These are phyloP conservation scores for Triticum monococcum DNA, from an alignment of 176 grass and related monocot genomes.

Conservation along the genomic window DNA sequence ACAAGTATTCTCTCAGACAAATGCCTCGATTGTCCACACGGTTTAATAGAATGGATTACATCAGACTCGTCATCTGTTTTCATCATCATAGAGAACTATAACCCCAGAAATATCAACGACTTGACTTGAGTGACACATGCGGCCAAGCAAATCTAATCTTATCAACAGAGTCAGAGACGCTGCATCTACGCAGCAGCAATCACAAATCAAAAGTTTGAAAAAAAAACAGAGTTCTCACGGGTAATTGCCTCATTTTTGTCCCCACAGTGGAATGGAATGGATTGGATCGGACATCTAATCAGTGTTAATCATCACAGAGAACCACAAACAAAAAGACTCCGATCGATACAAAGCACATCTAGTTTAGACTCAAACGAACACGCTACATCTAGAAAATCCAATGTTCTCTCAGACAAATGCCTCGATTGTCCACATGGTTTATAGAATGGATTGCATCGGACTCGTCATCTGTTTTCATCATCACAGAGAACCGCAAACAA, in stretches of 20 bases:
- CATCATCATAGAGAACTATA: slow-evolving; percentile 26
- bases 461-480: not conserved
- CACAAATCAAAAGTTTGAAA: too few species aligned
- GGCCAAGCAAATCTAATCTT: not conserved
- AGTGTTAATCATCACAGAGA: slow-evolving; percentile 43
- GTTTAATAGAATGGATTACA: slow-evolving; percentile 13
- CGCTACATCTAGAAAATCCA: not conserved
- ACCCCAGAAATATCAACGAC: not conserved
- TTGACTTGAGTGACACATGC: not conserved
- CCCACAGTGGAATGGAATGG: slow-evolving; percentile 53
- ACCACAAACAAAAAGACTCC: not conserved
- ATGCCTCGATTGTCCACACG: slow-evolving; percentile 23
- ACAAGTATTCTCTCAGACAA: not conserved
- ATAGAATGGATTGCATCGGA: not conserved
- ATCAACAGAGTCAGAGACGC: too few species aligned
- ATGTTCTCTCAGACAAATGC: not conserved
- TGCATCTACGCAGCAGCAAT: not conserved
- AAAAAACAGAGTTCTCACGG: slow-evolving; percentile 23
- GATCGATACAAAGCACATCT: not conserved
- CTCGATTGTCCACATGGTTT: not conserved
- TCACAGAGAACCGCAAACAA: not conserved
- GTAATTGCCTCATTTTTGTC: slow-evolving; percentile 62
- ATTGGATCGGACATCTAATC: slow-evolving; percentile 56
- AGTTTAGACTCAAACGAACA: not conserved
- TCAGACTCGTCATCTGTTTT: slow-evolving; percentile 25